Percentiles rank a stretch among this genome's conserved stretches.
These are phyloP conservation scores for Botrytis byssoidea DNA, from an alignment of 2,329 filamentous ascomycete species.

Conservation along the genomic window DNA sequence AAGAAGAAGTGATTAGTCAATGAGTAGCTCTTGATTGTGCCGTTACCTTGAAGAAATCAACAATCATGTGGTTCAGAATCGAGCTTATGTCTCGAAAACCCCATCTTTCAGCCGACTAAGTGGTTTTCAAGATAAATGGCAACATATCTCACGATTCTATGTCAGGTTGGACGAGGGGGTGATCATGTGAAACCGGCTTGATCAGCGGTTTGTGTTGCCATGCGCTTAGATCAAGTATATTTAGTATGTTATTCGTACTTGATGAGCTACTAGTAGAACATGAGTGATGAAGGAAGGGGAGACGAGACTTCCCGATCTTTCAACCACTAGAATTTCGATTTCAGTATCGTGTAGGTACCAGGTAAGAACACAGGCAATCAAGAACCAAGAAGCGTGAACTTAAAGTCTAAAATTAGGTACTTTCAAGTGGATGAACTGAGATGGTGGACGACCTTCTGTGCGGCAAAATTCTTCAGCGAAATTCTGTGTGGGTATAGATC, in stretches of 20 bases:
- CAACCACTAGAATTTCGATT: not conserved
- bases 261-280: not conserved
- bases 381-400: not conserved
- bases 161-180: not conserved
- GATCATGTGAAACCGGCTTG: not conserved
- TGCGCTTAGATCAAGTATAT: not conserved
- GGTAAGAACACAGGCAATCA: not conserved
- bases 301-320: not conserved
- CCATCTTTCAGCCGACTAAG: too few relatives aligned
- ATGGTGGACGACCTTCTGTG: not conserved
- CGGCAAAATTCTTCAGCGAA: not conserved
- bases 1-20: not conserved
- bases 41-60: not conserved
- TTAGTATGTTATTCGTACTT: not conserved
- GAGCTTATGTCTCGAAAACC: not conserved
- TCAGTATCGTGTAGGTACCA: not conserved
- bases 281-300: not conserved
- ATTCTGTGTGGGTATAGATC: not conserved
- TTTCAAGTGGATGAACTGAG: not conserved
- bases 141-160: not conserved
- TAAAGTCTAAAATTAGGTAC: not conserved
- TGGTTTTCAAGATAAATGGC: not conserved
- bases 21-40: not conserved
- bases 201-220: not conserved
- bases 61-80: not conserved